A percentile compares a stretch with the other conserved stretches of the same genome.
Evolutionary conservation across 331 rosid genomes (phyloP).

Genomic region (Quercus tomentella): DNA sequence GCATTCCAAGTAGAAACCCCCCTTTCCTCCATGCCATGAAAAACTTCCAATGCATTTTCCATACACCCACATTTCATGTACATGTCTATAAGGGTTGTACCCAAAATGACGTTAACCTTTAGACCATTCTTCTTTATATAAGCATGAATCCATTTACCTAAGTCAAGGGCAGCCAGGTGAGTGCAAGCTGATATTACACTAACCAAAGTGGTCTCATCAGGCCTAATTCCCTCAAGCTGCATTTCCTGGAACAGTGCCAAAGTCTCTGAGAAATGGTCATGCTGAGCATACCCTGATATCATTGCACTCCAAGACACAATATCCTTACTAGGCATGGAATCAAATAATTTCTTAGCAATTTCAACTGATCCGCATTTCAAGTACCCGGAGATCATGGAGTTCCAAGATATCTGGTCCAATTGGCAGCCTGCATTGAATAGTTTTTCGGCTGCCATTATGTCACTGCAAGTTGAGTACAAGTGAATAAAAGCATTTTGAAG

Average conservation of each 20-base stretch:
- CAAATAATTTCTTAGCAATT: conserved; percentile 39
- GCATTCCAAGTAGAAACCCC: conserved; percentile 62
- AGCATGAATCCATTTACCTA: conserved; percentile 61
- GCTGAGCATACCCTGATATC: conserved; percentile 62
- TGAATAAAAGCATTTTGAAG: conserved; percentile 61
- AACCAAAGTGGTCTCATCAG: conserved; percentile 54
- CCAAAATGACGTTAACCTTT: conserved; percentile 36
- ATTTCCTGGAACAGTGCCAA: conserved; percentile 45
- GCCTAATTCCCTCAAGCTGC: conserved; percentile 40
- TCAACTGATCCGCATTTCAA: conserved; percentile 44
- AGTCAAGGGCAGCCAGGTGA: conserved; percentile 48
- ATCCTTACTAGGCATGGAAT: conserved; percentile 57
- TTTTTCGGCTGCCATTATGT: conserved; percentile 33
- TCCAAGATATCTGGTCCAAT: conserved; percentile 60
- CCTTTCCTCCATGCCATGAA: conserved; percentile 38
- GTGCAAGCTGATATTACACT: conserved; percentile 59
- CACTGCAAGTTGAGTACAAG: conserved; percentile 47
- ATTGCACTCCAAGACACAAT: conserved; percentile 60
- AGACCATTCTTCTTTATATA: conserved; percentile 41
- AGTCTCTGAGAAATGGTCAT: conserved; percentile 43
- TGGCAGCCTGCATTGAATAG: conserved; percentile 40
- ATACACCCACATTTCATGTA: conserved; percentile 63
- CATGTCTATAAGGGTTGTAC: conserved; percentile 58
- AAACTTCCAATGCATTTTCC: conserved; percentile 48
- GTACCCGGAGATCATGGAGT: conserved; percentile 60